These are phyloP conservation scores for Asterionellopsis glacialis DNA, from an alignment of 108 stramenopile species.

Conservation along the genomic window DNA sequence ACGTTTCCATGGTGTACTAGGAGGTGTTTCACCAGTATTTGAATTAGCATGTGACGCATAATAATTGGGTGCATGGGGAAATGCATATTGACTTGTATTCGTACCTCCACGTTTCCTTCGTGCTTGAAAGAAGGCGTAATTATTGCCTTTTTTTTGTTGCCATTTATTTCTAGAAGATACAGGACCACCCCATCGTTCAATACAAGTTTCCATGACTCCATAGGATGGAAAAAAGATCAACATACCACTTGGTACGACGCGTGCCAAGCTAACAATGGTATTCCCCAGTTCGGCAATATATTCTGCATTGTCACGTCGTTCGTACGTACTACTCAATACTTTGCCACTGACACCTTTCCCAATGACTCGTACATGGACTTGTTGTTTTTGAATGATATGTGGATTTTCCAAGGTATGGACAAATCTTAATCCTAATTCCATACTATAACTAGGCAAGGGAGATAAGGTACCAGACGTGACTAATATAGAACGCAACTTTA, in stretches of 20 bases:
- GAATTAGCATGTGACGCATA: slow-evolving; percentile 16
- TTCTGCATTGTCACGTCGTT: slow-evolving; percentile 73
- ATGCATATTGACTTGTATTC: slow-evolving; percentile 33
- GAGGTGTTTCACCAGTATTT: not conserved
- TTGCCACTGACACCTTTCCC: slow-evolving; percentile 79
- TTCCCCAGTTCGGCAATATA: slow-evolving; percentile 91
- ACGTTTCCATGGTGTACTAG: slow-evolving; percentile 64
- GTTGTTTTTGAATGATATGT: slow-evolving; percentile 89
- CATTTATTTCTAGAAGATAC: slow-evolving; percentile 18
- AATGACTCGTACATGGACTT: slow-evolving; percentile 85
- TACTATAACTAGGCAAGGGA: slow-evolving; percentile 86
- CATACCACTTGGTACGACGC: slow-evolving; percentile 88
- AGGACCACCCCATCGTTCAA: slow-evolving; percentile 81
- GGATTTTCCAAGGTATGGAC: slow-evolving; percentile 86
- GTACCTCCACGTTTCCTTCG: slow-evolving; percentile 22
- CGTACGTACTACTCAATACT: slow-evolving; percentile 78
- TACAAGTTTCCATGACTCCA: slow-evolving; percentile 73
- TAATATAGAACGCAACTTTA: slow-evolving; percentile 82
- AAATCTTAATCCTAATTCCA: slow-evolving; percentile 90
- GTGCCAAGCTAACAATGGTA: slow-evolving; percentile 72
- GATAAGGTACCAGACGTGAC: slow-evolving; percentile 95
- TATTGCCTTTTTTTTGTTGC: slow-evolving; percentile 11
- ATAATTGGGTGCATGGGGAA: slow-evolving; percentile 33
- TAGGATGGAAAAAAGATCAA: slow-evolving; percentile 98
- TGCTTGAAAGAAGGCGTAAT: slow-evolving; percentile 43